Evolutionary conservation across 2,329 filamentous ascomycete species (phyloP).

Genomic region (Chaetothyriales sp.): DNA sequence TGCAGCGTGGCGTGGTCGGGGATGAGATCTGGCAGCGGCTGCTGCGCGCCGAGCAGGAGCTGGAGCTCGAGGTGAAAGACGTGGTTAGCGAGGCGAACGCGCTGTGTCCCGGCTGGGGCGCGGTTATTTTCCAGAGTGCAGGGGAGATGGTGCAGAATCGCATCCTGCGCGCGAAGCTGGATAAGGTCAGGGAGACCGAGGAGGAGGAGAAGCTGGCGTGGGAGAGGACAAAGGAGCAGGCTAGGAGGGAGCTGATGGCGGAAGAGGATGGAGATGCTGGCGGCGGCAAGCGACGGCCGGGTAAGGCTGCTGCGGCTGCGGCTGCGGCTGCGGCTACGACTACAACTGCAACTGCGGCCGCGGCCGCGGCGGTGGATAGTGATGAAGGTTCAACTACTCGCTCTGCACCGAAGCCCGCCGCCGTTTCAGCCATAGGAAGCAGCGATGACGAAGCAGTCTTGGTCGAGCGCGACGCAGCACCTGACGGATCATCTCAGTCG

Average conservation of each 20-base stretch:
- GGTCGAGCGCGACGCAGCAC: not conserved
- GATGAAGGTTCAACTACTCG: not conserved
- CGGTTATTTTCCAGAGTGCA: conserved; percentile 90
- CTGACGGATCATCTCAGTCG: not conserved
- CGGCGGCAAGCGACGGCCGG: not conserved
- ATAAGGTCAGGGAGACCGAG: conserved; percentile 57
- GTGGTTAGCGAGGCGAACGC: conserved; percentile 83
- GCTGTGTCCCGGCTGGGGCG: conserved; percentile 75
- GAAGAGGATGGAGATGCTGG: conserved; percentile 13
- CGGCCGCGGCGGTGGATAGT: not conserved
- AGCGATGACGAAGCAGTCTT: conserved; percentile 1
- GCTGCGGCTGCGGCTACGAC: not conserved
- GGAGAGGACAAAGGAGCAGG: conserved; percentile 62
- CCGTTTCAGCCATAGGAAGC: not conserved
- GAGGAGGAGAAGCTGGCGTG: conserved; percentile 77
- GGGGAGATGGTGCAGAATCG: conserved; percentile 89
- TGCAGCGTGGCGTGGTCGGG: conserved; percentile 83
- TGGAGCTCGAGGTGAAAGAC: conserved; percentile 88
- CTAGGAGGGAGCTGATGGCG: conserved; percentile 67
- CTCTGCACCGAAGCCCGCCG: not conserved
- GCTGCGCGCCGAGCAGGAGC: conserved; percentile 83
- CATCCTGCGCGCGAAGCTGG: conserved; percentile 56
- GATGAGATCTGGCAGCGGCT: conserved; percentile 95
- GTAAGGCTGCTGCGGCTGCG: not conserved
- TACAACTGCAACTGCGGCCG: not conserved